Conservation (phyloP, 805 yeast species). For the Cyberlindnera misumaiensis region DNA sequence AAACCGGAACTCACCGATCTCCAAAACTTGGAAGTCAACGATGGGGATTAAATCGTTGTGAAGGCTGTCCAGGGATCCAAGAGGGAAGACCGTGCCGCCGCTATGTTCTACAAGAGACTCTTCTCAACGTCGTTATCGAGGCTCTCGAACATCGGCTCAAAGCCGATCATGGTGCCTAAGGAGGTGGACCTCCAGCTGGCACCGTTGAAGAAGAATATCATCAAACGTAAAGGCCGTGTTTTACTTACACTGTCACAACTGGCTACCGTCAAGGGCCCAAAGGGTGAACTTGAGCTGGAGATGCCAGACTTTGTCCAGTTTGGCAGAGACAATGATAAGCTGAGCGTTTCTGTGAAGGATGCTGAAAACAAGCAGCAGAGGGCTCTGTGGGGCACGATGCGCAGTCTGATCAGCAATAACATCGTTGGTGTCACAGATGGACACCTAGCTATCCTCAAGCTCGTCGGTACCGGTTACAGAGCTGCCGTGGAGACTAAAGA, state of each 20-base stretch:
- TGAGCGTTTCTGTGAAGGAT: conserved; percentile 52
- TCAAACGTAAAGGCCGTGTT: conserved; percentile 61
- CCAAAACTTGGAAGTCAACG: no score
- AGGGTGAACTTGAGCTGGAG: conserved; percentile 55
- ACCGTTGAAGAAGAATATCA: conserved; percentile 47
- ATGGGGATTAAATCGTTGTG: no score
- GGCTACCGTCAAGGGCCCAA: conserved; percentile 68
- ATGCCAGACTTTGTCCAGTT: conserved; percentile 68
- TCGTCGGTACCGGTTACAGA: conserved; percentile 97
- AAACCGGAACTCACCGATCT: no score
- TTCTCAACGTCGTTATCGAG: conserved; percentile 28
- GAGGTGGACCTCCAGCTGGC: conserved; percentile 47
- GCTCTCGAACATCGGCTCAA: conserved; percentile 69
- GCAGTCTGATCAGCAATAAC: conserved; percentile 72
- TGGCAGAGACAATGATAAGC: conserved; percentile 29
- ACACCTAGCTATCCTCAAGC: conserved; percentile 76
- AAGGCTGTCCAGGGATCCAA: no score
- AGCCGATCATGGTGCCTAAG: conserved; percentile 63
- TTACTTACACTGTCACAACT: conserved; percentile 50
- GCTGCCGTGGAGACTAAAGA: conserved; percentile 61
- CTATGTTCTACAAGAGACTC: conserved; percentile 17
- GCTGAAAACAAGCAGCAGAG: conserved; percentile 59
- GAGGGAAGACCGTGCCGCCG: no score
- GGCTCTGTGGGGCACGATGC: conserved; percentile 91
- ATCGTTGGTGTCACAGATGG: conserved; percentile 90